These are phyloP conservation scores for Conticribra weissflogii DNA, from an alignment of 108 stramenopile genomes.

Conservation along the genomic window DNA sequence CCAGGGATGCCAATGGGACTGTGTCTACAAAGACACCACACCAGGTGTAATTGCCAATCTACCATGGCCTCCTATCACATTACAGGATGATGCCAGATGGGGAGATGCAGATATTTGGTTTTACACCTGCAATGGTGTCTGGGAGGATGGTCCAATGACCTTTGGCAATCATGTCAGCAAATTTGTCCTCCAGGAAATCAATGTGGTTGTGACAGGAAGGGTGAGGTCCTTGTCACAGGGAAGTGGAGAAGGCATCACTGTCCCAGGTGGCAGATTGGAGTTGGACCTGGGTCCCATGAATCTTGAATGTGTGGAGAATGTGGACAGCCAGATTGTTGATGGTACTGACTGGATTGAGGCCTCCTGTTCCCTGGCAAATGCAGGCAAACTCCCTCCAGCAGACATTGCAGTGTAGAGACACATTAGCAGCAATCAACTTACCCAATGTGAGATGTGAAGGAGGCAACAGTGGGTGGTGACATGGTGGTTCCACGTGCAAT, in stretches of 20 bases:
- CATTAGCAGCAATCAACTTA: no score
- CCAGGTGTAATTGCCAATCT: conserved; percentile 33
- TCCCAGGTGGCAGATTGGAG: conserved; percentile 16
- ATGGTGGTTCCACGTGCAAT: no score
- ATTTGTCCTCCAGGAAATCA: conserved; percentile 16
- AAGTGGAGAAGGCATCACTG: not conserved
- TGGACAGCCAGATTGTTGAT: not conserved
- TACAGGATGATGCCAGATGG: conserved; percentile 45
- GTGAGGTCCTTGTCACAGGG: conserved; percentile 30
- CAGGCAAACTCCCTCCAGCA: no score
- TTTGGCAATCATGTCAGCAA: conserved; percentile 2
- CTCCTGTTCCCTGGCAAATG: no score
- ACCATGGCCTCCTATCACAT: conserved; percentile 22
- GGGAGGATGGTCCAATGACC: conserved; percentile 33
- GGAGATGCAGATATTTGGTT: conserved; percentile 16
- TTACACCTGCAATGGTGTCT: not conserved
- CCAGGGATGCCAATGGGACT: conserved; percentile 20
- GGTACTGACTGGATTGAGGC: no score
- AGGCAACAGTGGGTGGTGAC: no score
- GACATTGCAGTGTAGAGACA: no score
- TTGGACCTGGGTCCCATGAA: not conserved
- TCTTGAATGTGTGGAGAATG: not conserved
- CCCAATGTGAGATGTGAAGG: no score
- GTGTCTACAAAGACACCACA: conserved; percentile 34
- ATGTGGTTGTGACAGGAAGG: conserved; percentile 16